Conservation (phyloP, 148 eudicot genomes). For the Oxyria digyna region DNA sequence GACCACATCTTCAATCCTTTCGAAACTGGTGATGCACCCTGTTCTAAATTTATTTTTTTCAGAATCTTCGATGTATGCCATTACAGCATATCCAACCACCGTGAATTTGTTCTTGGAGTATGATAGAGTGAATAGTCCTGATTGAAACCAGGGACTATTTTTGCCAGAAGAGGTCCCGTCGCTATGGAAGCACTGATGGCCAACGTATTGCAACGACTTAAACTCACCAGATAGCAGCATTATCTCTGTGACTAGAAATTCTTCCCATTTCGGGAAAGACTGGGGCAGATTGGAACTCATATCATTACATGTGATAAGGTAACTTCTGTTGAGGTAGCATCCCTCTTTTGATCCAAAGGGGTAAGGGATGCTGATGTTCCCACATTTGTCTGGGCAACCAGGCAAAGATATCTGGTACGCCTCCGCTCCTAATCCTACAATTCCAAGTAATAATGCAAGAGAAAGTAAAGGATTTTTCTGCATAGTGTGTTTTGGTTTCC, state of each 20-base stretch:
- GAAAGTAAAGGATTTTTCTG: too few relatives aligned
- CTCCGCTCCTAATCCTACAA: too few relatives aligned
- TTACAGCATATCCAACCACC: background rate
- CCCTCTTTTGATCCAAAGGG: background rate
- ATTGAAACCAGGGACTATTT: background rate
- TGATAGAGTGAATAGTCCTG: background rate
- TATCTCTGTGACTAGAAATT: background rate
- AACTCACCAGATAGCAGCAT: background rate
- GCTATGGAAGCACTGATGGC: background rate
- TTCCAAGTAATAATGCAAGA: background rate
- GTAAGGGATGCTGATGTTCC: background rate
- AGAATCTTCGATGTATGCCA: background rate
- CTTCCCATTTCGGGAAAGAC: background rate
- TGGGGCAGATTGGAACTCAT: background rate
- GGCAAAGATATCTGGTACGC: background rate
- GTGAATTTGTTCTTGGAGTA: background rate
- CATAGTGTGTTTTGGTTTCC: too few relatives aligned
- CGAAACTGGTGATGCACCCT: background rate
- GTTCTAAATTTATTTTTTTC: background rate
- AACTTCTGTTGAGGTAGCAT: background rate
- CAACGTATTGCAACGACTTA: background rate
- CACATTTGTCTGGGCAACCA: slow-evolving; percentile 1
- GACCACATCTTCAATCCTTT: background rate
- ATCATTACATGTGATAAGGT: background rate
- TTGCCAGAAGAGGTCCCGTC: background rate